phyloP scores from a whole-genome alignment of 2,329 filamentous ascomycete species.

The Cercospora sojina region DNA sequence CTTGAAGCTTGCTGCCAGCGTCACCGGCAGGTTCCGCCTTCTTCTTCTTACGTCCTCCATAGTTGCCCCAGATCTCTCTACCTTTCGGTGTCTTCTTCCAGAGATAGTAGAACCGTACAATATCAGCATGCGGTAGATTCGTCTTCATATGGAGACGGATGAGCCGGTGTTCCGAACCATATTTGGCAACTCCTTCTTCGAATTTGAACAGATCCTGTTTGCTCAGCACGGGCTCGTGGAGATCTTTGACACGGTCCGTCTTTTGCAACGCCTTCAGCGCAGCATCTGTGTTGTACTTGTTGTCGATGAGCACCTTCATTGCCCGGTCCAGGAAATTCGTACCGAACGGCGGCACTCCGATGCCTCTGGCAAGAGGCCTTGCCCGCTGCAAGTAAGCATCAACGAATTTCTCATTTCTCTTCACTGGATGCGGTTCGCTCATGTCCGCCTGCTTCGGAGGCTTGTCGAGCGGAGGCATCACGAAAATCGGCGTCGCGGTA shows the following conservation, averaged over 20 bases:
- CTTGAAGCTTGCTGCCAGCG: conserved; percentile 72
- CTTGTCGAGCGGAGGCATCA: conserved; percentile 52
- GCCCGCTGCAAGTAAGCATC: conserved; percentile 74
- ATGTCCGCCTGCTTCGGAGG: conserved; percentile 24
- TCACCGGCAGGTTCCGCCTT: conserved; percentile 53
- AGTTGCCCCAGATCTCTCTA: conserved; percentile 85
- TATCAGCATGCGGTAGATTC: conserved; percentile 67
- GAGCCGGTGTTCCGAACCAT: conserved; percentile 81
- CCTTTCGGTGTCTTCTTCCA: conserved; percentile 95
- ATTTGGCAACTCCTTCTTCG: conserved; percentile 85
- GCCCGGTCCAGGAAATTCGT: conserved; percentile 89
- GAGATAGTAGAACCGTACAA: conserved; percentile 92
- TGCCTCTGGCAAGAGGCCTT: conserved; percentile 60
- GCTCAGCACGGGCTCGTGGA: conserved; percentile 81
- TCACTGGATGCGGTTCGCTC: conserved; percentile 14
- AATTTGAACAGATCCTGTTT: conserved; percentile 82
- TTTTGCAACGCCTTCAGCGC: conserved; percentile 69
- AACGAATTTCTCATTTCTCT: conserved; percentile 57
- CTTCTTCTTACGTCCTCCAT: conserved; percentile 84
- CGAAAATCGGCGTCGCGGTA: conserved; percentile 76
- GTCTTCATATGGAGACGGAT: conserved; percentile 85
- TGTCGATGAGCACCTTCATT: conserved; percentile 67
- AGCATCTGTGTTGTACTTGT: conserved; percentile 68
- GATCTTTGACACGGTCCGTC: conserved; percentile 64
- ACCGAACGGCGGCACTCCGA: conserved; percentile 71